Base-by-base conservation (phyloP, 2,329 filamentous ascomycete genomes). In the Leptographium lundbergii region DNA sequence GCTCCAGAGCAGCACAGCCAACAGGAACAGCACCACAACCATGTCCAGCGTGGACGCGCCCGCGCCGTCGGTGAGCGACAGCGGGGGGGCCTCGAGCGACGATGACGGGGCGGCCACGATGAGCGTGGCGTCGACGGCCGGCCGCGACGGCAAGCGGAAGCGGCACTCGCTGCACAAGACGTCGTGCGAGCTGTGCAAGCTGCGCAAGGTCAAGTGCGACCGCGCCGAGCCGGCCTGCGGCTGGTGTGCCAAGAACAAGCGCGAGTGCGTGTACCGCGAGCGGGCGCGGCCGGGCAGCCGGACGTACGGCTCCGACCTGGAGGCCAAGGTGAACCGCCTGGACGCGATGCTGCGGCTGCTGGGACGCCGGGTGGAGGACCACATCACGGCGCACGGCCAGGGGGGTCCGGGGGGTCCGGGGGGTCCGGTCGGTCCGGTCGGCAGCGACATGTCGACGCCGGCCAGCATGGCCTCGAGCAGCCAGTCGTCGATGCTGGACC, bases 161-260 rank as follows among this genome's bases (percentile, higher is more conserved):
- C 65, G 68, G 63, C 66, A 75, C 77, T 71, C 78, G 67, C 61
- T 63, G 57, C 36, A 61, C 17, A 64, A 68, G 70, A 86, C 83
- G 11, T 54, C 52, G 66, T 86, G 88, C 68, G 88, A 91, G 72
- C 78, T 88, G 58, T 90, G 87, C 75, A 91, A 91, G 73, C 84
- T 87, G 70, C 79, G 88, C 74, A 92, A 91, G 81, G 84, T 86
- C 47, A 87, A 87, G 77, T 88, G 86, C 70, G 87, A 91, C 72
- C 81, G 88, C 53, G 85, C 83, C 11, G 85, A 89, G 66, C 88
- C 88, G 3, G 81, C 83, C 7, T 87, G 84, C 66, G 82, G 83
- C 51, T 86, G 84, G 83, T 86, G 84, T 65, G 81, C 72, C 63
- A 80, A 81, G 58, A 86, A 87, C 70, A 77, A 77, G 39, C 80